phyloP scores from a whole-genome alignment of 2,329 filamentous ascomycete species.

The Diaporthe caulivora region DNA sequence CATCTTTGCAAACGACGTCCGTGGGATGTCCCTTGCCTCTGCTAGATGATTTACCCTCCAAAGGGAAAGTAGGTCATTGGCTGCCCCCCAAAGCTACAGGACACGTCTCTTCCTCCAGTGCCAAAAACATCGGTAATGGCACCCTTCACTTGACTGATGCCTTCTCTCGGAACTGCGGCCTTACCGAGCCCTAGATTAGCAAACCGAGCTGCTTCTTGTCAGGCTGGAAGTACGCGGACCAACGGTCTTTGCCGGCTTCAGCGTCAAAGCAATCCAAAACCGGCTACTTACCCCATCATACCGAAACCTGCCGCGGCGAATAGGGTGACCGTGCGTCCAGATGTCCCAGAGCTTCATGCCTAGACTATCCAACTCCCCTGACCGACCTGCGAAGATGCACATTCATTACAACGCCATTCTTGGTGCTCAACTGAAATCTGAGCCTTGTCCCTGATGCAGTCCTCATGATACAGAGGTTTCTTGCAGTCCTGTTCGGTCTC shows the following conservation, averaged over 20 bases:
- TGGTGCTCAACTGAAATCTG: conserved; percentile 51
- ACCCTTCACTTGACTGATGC: background rate
- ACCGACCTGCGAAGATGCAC: conserved; percentile 40
- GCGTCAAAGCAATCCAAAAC: background rate
- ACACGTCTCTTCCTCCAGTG: background rate
- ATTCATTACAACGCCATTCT: conserved; percentile 61
- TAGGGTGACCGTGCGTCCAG: background rate
- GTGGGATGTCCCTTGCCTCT: background rate
- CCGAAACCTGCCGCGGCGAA: background rate
- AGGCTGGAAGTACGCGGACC: background rate
- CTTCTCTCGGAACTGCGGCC: background rate
- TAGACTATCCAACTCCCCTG: background rate
- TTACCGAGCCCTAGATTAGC: background rate
- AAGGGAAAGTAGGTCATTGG: background rate
- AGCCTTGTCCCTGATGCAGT: conserved; percentile 56
- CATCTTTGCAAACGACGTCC: background rate
- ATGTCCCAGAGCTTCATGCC: background rate
- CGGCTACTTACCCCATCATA: background rate
- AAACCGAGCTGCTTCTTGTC: background rate
- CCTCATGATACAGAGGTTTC: conserved; percentile 61
- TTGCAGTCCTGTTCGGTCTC: conserved; percentile 53
- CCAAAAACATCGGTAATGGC: background rate
- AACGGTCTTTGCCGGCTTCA: background rate
- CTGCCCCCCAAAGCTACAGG: background rate
- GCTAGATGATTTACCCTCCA: background rate